Base-by-base conservation (phyloP, 768 basidiomycete genomes). In the Podaxis mareebaensis region DNA sequence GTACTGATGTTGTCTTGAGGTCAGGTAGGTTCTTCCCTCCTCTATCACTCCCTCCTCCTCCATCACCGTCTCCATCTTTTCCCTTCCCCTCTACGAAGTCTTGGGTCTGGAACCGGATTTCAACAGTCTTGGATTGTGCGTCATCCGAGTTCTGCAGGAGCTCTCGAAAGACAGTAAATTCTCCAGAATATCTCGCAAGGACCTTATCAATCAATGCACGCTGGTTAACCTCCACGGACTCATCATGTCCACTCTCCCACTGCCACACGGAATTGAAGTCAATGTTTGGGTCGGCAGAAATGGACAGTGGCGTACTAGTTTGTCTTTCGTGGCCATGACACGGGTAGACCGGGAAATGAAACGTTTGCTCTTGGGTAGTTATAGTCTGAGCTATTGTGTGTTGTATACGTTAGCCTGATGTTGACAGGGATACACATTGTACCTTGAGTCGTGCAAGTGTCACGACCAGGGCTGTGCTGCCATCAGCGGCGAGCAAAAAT, bases 181-280 rank as follows among this genome's bases (percentile, higher is more conserved):
- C 95, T 58, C 94, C 96, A 12, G 91, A 93, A 76, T 99, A 99
- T 26, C 96, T 83, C 10, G 96, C 95, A 22, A 99, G 86, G 24
- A 99, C 93, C 77, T 95, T 98, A 81, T 97, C 96, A 58, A 98
- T 96, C 62, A 97, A 79, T n/a, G 95, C 95, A 20, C 96, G 85
- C 73, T 96, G 96, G 74, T 96, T 96, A 52, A 96, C 95, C 75
- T 96, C 91, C 0, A 95, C 90, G 0, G 89, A 84, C 70, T 92
- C 91, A 69, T 92, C 91, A 66, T 87, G 81, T 17, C 91, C 91
- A 62, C 71, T 75, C 44, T 76, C 81, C 83, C 82, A 84, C 83
- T 84, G 62, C 24, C 26, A 12, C 42, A 2, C 8, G 33, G 33
- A 33, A 10, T 33, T 33, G 17, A 30, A 22, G 10, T 39, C 8